These are phyloP conservation scores for Termitomyces sp. DNA, from an alignment of 768 basidiomycete species.

Conservation along the genomic window DNA sequence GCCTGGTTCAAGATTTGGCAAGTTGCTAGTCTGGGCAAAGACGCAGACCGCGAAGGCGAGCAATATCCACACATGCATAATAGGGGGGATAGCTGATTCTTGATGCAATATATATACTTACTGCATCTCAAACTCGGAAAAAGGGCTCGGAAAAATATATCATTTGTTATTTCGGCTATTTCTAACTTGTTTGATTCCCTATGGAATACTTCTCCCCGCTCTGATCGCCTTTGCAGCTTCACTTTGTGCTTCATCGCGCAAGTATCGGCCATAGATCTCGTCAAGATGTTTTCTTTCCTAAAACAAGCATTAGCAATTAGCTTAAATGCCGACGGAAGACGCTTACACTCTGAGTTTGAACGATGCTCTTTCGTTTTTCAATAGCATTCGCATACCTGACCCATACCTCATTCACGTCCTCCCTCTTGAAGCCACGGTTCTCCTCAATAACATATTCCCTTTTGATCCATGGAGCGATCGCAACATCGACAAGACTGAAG, in stretches of 20 bases:
- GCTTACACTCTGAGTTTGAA: slow-evolving; percentile 37
- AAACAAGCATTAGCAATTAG: background rate
- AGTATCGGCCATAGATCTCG: slow-evolving; percentile 47
- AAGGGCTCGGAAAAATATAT: background rate
- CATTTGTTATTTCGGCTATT: background rate
- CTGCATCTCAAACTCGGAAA: too few relatives aligned
- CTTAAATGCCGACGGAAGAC: background rate
- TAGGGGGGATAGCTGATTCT: background rate
- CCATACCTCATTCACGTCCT: slow-evolving; percentile 38
- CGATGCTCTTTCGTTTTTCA: slow-evolving; percentile 37
- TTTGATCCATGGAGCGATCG: slow-evolving; percentile 48
- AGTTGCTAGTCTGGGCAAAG: slow-evolving; percentile 11
- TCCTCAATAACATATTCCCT: slow-evolving; percentile 43
- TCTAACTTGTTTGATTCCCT: background rate
- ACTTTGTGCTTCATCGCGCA: slow-evolving; percentile 50
- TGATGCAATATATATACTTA: background rate
- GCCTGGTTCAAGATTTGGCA: slow-evolving; percentile 22
- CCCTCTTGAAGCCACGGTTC: slow-evolving; percentile 40
- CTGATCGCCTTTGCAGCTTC: slow-evolving; percentile 47
- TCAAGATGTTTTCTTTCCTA: slow-evolving; percentile 30
- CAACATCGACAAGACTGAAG: slow-evolving; percentile 47
- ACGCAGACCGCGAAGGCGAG: background rate
- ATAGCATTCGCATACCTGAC: slow-evolving; percentile 36
- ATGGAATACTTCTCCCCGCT: slow-evolving; percentile 36
- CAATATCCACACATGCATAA: background rate